Percentiles rank a stretch among this genome's conserved stretches.
Conservation (phyloP, 306 rosid species). For the Oemleria cerasiformis region DNA sequence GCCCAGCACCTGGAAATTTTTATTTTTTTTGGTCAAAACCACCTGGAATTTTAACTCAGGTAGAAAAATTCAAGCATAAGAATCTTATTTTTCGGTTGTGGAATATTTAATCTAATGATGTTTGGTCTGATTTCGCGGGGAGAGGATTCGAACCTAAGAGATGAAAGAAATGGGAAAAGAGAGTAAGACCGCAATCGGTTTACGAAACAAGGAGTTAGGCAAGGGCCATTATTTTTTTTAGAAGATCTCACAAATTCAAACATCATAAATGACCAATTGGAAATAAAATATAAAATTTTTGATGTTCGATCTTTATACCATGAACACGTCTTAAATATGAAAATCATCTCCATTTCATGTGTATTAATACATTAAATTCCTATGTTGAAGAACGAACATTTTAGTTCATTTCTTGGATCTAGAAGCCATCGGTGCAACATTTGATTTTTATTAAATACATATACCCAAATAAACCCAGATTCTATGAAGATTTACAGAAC, state of each 20-base stretch:
- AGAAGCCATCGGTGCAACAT: background rate
- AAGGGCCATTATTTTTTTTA: no score
- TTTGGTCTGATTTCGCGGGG: no score
- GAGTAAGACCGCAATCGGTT: no score
- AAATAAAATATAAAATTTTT: background rate
- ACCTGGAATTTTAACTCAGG: background rate
- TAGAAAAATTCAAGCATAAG: background rate
- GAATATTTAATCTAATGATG: background rate
- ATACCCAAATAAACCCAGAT: constrained; percentile 8
- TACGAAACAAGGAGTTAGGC: no score
- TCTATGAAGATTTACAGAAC: constrained; percentile 29
- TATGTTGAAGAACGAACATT: background rate
- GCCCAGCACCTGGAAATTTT: background rate
- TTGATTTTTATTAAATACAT: constrained; percentile 3
- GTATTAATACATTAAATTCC: background rate
- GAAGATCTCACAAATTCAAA: background rate
- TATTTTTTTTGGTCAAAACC: no score
- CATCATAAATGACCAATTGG: background rate
- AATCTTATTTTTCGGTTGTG: background rate
- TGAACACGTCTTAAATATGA: background rate
- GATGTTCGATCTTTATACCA: no score
- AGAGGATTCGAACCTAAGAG: no score
- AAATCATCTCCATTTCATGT: background rate
- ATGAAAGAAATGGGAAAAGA: no score
- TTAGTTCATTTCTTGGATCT: background rate